These are phyloP conservation scores for Leccinum arenicola DNA, from an alignment of 768 basidiomycete species.

Conservation along the genomic window DNA sequence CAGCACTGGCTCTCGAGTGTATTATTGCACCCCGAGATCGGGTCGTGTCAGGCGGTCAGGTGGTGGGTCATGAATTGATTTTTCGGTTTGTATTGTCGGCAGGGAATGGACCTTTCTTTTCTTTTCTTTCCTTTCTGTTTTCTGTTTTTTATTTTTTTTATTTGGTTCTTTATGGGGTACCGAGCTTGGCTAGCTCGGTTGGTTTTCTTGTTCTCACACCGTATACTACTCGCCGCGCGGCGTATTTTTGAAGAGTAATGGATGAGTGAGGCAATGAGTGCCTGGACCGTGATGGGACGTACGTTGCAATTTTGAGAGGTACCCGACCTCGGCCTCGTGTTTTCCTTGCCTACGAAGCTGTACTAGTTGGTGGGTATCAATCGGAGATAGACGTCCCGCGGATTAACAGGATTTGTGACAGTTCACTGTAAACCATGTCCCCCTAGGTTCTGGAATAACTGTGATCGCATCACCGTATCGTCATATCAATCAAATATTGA, in stretches of 20 bases:
- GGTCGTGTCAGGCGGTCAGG: conserved; percentile 56
- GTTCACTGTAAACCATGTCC: no score
- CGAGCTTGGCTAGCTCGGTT: not conserved
- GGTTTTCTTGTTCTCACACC: not conserved
- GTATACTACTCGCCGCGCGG: not conserved
- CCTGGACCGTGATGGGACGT: not conserved
- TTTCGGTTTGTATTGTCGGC: not conserved
- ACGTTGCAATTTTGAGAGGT: not conserved
- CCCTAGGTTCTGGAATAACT: not conserved
- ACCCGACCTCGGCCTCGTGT: not conserved
- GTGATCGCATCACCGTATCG: not conserved
- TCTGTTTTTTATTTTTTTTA: not conserved
- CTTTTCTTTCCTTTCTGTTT: not conserved
- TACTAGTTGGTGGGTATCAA: no score
- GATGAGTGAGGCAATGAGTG: no score
- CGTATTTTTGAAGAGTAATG: not conserved
- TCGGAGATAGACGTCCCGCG: no score
- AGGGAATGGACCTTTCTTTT: not conserved
- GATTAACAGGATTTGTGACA: no score
- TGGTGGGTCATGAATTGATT: conserved; percentile 54
- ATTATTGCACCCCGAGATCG: conserved; percentile 68
- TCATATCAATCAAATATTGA: not conserved
- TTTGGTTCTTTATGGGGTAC: not conserved
- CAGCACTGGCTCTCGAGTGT: conserved; percentile 67
- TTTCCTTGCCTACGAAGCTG: not conserved